These are phyloP conservation scores for Citrus sinensis DNA, from an alignment of 345 rosid species.

Conservation along the genomic window DVS_A1.0 CM039169.1:27780501-27781000, in stretches of 20 bases:
- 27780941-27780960: too few species aligned
- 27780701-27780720: not conserved
- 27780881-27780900: too few species aligned
- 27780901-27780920: too few species aligned
- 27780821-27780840: not conserved
- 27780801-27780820: slow-evolving; percentile 5
- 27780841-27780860: too few species aligned
- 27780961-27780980: too few species aligned
- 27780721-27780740: slow-evolving; percentile 9
- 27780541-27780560: not conserved
- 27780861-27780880: too few species aligned
- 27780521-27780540: slow-evolving; percentile 10
- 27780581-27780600: slow-evolving; percentile 15
- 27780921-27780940: too few species aligned
- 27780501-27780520: slow-evolving; percentile 1
- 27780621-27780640: slow-evolving; percentile 16
- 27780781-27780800: not conserved
- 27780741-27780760: not conserved
- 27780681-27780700: not conserved
- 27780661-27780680: not conserved
- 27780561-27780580: slow-evolving; percentile 16
- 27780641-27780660: not conserved
- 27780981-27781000: too few species aligned
- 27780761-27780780: not conserved
- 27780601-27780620: not conserved